phyloP scores from a whole-genome alignment of 306 rosid species.

The Malus sieversii region DNA sequence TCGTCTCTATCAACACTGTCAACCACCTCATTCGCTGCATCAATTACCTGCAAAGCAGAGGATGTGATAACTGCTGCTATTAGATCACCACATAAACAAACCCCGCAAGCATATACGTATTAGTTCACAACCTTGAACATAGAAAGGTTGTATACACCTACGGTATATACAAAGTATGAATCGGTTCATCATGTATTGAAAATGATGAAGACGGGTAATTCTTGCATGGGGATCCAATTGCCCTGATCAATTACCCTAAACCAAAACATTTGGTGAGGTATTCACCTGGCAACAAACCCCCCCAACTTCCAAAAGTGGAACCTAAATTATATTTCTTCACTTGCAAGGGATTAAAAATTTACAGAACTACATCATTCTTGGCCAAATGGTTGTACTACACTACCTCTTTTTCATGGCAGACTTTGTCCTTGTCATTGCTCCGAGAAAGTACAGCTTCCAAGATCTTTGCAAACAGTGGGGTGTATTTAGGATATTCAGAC shows the following conservation, averaged over 20 bases:
- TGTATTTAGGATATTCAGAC: conserved; percentile 83
- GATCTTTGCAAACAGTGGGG: conserved; percentile 75
- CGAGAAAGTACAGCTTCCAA: conserved; percentile 78
- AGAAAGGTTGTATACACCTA: neutral
- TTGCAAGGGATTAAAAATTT: neutral
- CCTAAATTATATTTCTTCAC: neutral
- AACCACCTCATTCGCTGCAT: conserved; percentile 73
- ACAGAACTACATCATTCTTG: neutral
- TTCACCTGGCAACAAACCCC: neutral
- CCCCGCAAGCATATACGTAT: neutral
- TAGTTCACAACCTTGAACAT: too few relatives aligned
- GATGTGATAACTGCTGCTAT: neutral
- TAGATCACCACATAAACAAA: neutral
- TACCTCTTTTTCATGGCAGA: conserved; percentile 60
- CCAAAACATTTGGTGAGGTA: neutral
- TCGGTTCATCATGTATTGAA: neutral
- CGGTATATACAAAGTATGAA: neutral
- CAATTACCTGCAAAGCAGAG: conserved; percentile 55
- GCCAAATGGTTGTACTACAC: conserved; percentile 1
- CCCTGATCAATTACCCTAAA: neutral
- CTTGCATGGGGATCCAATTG: neutral
- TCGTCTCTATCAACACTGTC: conserved; percentile 76
- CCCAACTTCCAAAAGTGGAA: neutral
- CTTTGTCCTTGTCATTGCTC: conserved; percentile 47
- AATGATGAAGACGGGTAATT: neutral